Evolutionary conservation across 2,329 filamentous ascomycete genomes (phyloP).

Genomic region (Didymella sp.): DNA sequence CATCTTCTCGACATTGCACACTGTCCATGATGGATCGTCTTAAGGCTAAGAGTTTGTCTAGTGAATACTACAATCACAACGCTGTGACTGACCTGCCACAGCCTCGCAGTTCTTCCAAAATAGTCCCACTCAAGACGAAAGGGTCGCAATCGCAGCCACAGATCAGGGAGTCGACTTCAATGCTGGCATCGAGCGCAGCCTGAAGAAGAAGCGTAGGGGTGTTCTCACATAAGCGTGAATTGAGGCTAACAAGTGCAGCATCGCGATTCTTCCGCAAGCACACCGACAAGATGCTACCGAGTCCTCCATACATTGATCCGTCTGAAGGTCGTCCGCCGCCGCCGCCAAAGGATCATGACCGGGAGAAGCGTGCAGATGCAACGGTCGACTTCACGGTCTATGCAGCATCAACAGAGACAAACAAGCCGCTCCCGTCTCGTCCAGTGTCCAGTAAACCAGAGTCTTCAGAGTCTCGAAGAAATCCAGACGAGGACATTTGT

Average conservation of each 20-base stretch:
- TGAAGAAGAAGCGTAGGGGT: conserved; percentile 28
- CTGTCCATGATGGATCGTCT: conserved; percentile 28
- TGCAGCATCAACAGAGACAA: background rate
- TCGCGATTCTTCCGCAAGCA: conserved; percentile 8
- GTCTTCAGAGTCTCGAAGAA: background rate
- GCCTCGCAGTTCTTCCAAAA: conserved; percentile 35
- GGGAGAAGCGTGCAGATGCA: background rate
- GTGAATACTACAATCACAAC: background rate
- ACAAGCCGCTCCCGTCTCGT: conserved; percentile 1
- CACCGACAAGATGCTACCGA: background rate
- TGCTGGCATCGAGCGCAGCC: conserved; percentile 23
- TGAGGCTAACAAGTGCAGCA: conserved; percentile 16
- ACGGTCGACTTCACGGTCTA: background rate
- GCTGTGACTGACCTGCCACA: conserved; percentile 3
- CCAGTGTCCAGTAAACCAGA: background rate
- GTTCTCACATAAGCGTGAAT: background rate
- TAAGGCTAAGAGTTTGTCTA: conserved; percentile 27
- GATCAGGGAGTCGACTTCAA: conserved; percentile 15
- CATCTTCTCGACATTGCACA: background rate
- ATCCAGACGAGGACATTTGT: background rate
- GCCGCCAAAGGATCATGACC: background rate
- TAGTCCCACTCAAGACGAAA: conserved; percentile 27
- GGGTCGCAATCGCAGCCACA: conserved; percentile 12
- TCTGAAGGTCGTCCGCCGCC: background rate
- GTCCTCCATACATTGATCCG: background rate